These are phyloP conservation scores for Hura crepitans DNA, from an alignment of 441 rosid genomes.

Conservation along the genomic window DNA sequence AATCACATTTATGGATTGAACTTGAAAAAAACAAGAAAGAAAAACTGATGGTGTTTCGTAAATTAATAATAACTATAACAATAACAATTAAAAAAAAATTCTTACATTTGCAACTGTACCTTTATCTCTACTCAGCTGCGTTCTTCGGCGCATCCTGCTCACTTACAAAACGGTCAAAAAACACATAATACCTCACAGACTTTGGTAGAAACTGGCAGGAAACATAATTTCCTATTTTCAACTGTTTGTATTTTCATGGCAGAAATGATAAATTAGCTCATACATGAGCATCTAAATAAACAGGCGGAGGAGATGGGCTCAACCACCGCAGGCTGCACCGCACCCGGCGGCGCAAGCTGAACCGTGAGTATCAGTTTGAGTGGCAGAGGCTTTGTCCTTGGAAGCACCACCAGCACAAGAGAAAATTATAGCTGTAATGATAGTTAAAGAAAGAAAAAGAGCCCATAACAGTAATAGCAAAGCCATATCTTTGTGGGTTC, in stretches of 20 bases:
- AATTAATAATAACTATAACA: too few species aligned
- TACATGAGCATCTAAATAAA: too few species aligned
- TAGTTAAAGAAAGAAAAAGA: constrained; percentile 31
- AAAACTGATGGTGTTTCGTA: too few species aligned
- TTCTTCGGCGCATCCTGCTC: not conserved
- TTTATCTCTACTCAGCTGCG: too few species aligned
- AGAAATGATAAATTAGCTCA: too few species aligned
- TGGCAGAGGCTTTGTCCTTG: constrained; percentile 40
- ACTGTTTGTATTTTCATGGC: not conserved
- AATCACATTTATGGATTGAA: too few species aligned
- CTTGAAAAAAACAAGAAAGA: too few species aligned
- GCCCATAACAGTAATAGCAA: constrained; percentile 31
- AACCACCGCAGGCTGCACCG: constrained; percentile 52
- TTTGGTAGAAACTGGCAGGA: too few species aligned
- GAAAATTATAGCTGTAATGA: constrained; percentile 33
- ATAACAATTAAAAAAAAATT: too few species aligned
- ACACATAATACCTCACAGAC: not conserved
- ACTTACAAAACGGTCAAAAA: not conserved
- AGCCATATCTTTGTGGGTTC: not conserved
- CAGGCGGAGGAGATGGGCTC: not conserved
- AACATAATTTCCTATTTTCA: not conserved
- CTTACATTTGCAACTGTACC: too few species aligned
- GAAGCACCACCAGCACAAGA: constrained; percentile 52
- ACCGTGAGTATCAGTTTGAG: constrained; percentile 4
- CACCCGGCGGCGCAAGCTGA: constrained; percentile 27